Percentiles rank a stretch among this genome's conserved stretches.
These are phyloP conservation scores for Porpolomopsis calyptriformis DNA, from an alignment of 768 basidiomycete genomes.

Conservation along the genomic window DNA sequence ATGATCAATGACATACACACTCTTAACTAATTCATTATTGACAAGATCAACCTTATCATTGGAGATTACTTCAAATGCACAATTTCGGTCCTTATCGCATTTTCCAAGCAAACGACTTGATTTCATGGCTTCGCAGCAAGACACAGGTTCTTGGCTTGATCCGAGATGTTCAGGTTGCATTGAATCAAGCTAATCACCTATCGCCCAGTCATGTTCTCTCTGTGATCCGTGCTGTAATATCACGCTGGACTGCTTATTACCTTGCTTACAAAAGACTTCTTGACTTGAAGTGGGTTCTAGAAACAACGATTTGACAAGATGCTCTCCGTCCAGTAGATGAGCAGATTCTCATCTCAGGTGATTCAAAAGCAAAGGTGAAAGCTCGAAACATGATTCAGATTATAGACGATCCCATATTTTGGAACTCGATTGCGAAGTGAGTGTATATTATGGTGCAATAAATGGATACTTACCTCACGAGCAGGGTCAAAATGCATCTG, in stretches of 20 bases:
- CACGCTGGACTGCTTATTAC: conserved; percentile 28
- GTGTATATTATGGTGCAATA: conserved; percentile 6
- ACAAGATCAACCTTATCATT: too few relatives aligned
- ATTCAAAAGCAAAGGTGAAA: conserved; percentile 17
- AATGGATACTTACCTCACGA: conserved; percentile 2
- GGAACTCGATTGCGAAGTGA: conserved; percentile 21
- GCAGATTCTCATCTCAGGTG: conserved; percentile 16
- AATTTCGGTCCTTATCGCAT: too few relatives aligned
- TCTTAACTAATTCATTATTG: too few relatives aligned
- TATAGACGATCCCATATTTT: conserved; percentile 22
- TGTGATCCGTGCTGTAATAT: conserved; percentile 26
- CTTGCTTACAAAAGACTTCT: conserved; percentile 24
- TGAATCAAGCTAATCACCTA: too few relatives aligned
- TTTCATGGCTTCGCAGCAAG: too few relatives aligned
- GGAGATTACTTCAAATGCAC: too few relatives aligned
- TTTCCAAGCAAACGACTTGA: too few relatives aligned
- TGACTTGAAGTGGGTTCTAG: too few relatives aligned
- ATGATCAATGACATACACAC: too few relatives aligned
- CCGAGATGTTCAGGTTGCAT: too few relatives aligned
- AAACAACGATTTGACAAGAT: conserved; percentile 12
- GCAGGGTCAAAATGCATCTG: conserved; percentile 22
- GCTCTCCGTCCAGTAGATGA: conserved; percentile 10
- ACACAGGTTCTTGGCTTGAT: too few relatives aligned
- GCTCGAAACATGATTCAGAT: conserved; percentile 18
- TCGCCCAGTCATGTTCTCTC: too few relatives aligned